Conservation (phyloP, 2,329 filamentous ascomycete genomes). For the Septoria linicola region DNA sequence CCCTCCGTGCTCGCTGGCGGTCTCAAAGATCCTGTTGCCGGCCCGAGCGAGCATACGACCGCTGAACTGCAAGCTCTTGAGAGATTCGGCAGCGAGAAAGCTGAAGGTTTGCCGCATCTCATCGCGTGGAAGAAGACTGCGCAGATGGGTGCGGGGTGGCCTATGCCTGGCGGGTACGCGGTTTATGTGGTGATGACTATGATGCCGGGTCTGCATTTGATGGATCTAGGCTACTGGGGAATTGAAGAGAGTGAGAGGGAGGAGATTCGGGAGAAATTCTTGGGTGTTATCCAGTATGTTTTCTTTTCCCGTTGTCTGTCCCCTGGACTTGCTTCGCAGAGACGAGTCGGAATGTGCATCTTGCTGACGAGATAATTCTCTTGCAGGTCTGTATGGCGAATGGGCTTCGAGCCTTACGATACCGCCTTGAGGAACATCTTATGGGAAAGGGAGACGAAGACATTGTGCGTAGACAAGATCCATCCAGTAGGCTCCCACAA, state of each 20-base stretch:
- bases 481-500: no score
- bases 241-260: slow-evolving; percentile 22
- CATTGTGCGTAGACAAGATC: slow-evolving; percentile 12
- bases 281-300: slow-evolving; percentile 27
- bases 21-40: slow-evolving; percentile 25
- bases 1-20: slow-evolving; percentile 30
- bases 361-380: neutral
- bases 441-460: slow-evolving; percentile 29
- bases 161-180: slow-evolving; percentile 34
- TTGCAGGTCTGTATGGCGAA: slow-evolving; percentile 28
- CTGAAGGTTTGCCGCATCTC: slow-evolving; percentile 29
- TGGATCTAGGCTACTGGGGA: slow-evolving; percentile 35
- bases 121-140: slow-evolving; percentile 25
- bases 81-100: slow-evolving; percentile 23
- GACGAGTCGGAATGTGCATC: no score
- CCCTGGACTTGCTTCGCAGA: no score
- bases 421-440: slow-evolving; percentile 36
- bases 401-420: slow-evolving; percentile 35
- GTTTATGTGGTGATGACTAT: slow-evolving; percentile 34
- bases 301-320: no score
- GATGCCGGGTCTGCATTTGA: slow-evolving; percentile 32
- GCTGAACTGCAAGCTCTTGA: slow-evolving; percentile 32
- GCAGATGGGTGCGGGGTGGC: slow-evolving; percentile 25
- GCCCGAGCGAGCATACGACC: slow-evolving; percentile 30
- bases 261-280: slow-evolving; percentile 30